Conservation (phyloP, 192 early-diverging fungal species). For the Pilobolus umbonatus region DNA sequence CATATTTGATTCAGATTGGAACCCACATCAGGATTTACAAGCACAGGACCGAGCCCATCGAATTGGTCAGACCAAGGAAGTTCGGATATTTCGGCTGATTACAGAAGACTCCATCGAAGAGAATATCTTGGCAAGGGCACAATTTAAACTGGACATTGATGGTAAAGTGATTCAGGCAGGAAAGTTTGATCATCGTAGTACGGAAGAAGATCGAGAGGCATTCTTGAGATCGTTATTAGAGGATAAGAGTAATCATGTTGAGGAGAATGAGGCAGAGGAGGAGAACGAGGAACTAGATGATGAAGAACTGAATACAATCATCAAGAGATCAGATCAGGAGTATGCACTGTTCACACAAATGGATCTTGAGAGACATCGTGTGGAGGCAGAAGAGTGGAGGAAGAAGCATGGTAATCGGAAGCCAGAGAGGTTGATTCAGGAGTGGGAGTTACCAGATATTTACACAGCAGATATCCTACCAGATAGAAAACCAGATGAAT, state of each 20-base stretch:
- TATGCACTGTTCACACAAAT: slow-evolving; percentile 65
- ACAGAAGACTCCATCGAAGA: slow-evolving; percentile 91
- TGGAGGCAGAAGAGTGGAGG: slow-evolving; percentile 48
- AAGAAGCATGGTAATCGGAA: slow-evolving; percentile 42
- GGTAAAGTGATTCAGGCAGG: slow-evolving; percentile 98
- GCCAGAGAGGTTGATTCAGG: slow-evolving; percentile 76
- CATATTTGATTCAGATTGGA: slow-evolving; percentile 98
- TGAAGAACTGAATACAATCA: slow-evolving; percentile 87
- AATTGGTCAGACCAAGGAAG: slow-evolving; percentile 97
- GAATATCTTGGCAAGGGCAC: slow-evolving; percentile 83
- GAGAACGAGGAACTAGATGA: slow-evolving; percentile 70
- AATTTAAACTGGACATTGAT: slow-evolving; percentile 94
- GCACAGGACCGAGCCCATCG: slow-evolving; percentile 99
- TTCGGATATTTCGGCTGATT: slow-evolving; percentile 88
- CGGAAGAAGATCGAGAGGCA: slow-evolving; percentile 85
- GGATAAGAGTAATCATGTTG: slow-evolving; percentile 65
- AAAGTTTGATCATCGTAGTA: slow-evolving; percentile 96
- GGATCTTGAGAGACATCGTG: slow-evolving; percentile 61
- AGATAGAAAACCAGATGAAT: slow-evolving; percentile 36
- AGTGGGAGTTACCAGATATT: slow-evolving; percentile 77
- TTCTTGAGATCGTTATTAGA: slow-evolving; percentile 69
- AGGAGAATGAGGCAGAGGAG: slow-evolving; percentile 57
- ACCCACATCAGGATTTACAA: slow-evolving; percentile 96
- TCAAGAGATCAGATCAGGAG: slow-evolving; percentile 81
- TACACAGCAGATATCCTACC: slow-evolving; percentile 56